Base-by-base conservation (phyloP, 306 rosid species). In the Psophocarpus tetragonolobus region DNA sequence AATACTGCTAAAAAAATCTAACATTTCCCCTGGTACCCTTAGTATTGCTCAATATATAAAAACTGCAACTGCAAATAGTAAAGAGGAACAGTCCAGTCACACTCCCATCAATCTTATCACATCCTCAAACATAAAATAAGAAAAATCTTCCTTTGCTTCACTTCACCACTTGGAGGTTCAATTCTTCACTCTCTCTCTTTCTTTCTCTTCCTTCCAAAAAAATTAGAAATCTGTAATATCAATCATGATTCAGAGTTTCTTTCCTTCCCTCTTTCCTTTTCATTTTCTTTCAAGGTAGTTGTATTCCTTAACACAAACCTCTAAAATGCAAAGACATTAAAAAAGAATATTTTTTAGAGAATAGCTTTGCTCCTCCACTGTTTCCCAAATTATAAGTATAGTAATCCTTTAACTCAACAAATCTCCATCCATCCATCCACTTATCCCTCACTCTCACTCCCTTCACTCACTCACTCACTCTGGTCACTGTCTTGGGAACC, bases 51-150 rank as follows among this genome's bases (percentile, higher is more conserved):
- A 77, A 83, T 63, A 33, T 33, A 63, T 87, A 69, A 66, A 82
- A 74, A 75, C 76, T 79, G 35, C 70, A 76, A 56, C 69, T 73
- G 56, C 82, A 42, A 85, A 62, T 32, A 70, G 75, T 32, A 83
- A 79, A 74, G 81, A 80, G 86, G 80, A 87, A 77, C 64, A 88
- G 88, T 85, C 87, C 73, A 82, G 77, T 90, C 91, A 84, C 82
- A 64, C 77, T 86, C 84, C 84, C 93, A 89, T 87, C 92, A 84
- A 78, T 90, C 97, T 90, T 85, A 76, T 90, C 94, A 79, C 21
- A 57, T 60, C 78, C 69, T 60, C 87, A 69, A 26, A 63, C 76
- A 47, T 29, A 67, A 73, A 73, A 60, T 44, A 68, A 60, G 26
- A 39, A n/a, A 42, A 76, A 29, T 75, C 78, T 73, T 64, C 76